phyloP scores from a whole-genome alignment of 2,329 filamentous ascomycete genomes.

The Phialophora chinensis region DNA sequence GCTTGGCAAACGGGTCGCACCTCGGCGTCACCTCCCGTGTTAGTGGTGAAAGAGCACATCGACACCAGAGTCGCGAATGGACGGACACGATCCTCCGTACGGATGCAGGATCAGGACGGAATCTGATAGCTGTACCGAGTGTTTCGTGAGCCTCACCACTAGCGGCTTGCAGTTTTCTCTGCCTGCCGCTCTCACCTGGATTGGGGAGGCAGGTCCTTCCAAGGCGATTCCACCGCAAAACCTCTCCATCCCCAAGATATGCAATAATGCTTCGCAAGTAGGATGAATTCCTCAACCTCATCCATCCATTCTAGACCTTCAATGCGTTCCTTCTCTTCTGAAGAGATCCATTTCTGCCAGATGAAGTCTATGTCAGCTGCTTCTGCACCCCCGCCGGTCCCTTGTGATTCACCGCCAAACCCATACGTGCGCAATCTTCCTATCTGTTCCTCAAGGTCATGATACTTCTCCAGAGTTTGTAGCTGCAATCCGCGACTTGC shows the following conservation, averaged over 20 bases:
- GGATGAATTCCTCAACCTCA: slow-evolving; percentile 91
- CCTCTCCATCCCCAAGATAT: slow-evolving; percentile 86
- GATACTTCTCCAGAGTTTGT: slow-evolving; percentile 79
- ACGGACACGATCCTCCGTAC: no score
- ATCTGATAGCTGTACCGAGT: background rate
- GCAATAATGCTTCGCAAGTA: slow-evolving; percentile 87
- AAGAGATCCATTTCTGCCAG: slow-evolving; percentile 75
- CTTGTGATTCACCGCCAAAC: slow-evolving; percentile 53
- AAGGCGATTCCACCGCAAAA: slow-evolving; percentile 41
- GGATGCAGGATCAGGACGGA: background rate
- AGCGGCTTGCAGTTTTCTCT: background rate
- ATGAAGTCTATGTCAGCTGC: slow-evolving; percentile 70
- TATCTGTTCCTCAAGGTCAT: slow-evolving; percentile 70
- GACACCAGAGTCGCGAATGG: background rate
- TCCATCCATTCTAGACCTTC: slow-evolving; percentile 84
- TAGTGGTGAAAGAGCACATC: background rate
- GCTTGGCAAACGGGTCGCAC: background rate
- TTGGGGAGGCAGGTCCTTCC: slow-evolving; percentile 46
- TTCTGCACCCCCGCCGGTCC: slow-evolving; percentile 51
- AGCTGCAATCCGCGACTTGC: slow-evolving; percentile 80
- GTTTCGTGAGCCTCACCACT: background rate
- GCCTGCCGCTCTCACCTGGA: slow-evolving; percentile 17
- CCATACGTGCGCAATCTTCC: slow-evolving; percentile 69
- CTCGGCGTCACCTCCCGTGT: background rate
- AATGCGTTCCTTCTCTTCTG: slow-evolving; percentile 77